Conservation (phyloP, 1,139 yeast genomes). For the Ogataea hybrid region DNA sequence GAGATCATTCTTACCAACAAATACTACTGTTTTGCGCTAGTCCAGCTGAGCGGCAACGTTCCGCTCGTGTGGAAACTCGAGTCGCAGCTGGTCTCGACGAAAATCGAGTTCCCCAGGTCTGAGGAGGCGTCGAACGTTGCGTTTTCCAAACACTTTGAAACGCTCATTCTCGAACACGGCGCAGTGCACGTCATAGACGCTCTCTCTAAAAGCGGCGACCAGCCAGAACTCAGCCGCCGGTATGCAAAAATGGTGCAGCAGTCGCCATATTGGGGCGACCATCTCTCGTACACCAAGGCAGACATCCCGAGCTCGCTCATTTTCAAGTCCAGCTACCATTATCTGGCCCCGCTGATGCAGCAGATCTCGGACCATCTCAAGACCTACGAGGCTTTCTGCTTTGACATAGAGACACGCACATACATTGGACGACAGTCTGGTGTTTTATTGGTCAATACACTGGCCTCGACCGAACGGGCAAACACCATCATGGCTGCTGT, state of each 20-base stretch:
- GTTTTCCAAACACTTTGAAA: constrained; percentile 61
- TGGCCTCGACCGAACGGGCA: constrained; percentile 62
- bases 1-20: constrained; percentile 60
- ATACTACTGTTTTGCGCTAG: constrained; percentile 53
- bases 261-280: constrained; percentile 14
- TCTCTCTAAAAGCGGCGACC: constrained; percentile 35
- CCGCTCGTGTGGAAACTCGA: constrained; percentile 65
- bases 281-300: constrained; percentile 32
- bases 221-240: constrained; percentile 39
- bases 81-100: constrained; percentile 49
- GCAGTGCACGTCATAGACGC: constrained; percentile 61
- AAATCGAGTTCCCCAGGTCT: constrained; percentile 53
- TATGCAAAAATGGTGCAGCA: constrained; percentile 33
- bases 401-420: constrained; percentile 45
- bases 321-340: constrained; percentile 16
- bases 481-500: constrained; percentile 57
- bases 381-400: constrained; percentile 66
- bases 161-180: constrained; percentile 56
- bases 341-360: constrained; percentile 23
- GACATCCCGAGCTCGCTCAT: constrained; percentile 29
- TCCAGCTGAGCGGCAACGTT: constrained; percentile 63
- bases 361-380: constrained; percentile 46
- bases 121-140: constrained; percentile 66
- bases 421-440: constrained; percentile 70
- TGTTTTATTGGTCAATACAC: constrained; percentile 60